Evolutionary conservation across 768 basidiomycete genomes (phyloP), one percentile per base, ranked within the genome.

Genomic region (Phlebiopsis gigantea): DNA sequence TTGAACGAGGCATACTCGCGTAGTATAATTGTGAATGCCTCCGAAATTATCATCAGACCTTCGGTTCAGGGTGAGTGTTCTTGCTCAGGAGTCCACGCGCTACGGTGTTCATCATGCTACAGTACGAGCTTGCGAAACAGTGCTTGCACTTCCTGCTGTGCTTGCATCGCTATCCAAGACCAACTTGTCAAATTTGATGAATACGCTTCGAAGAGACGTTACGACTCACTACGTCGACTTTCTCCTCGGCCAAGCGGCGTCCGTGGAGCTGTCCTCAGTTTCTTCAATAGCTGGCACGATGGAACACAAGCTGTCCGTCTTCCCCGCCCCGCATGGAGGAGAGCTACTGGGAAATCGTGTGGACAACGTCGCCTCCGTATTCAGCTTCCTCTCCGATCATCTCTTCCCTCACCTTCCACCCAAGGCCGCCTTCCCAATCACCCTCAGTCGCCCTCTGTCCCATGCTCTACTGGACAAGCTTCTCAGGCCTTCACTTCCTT

Each of bases 401-500:
- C 63, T 93, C 12, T 79, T 92, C 61, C 73, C 80, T 2, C 67
- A 71, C 52, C 69, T 90, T 19, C 85, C 89, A 15, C 43, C 66
- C 1, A 57, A 77, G 0, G 77, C 84, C 8, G 60, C 66, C 2
- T 85, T 92, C 61, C 68, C 76, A n/a, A 77, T 73, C 28, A 79
- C 81, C 14, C 71, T 95, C 2, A 77, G 75, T 66, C 84, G 80
- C 64, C 82, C 87, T 1, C 62, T 88, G 17, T 79, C 80, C 2
- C 75, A 73, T 4, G 80, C 83, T 24, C 63, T 93, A 19, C 76
- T 95, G 50, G 78, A 82, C 48, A 76, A 82, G 60, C 71, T 94
- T 30, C 76, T 95, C 44, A 71, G 85, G 30, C 82, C 88, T 0
- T 77, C 77, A n/a, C 72, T 94, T 2, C 91, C 93, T 0, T 79